phyloP scores from a whole-genome alignment of 1,139 yeast species.

The Schwanniomyces etchellsii region DNA sequence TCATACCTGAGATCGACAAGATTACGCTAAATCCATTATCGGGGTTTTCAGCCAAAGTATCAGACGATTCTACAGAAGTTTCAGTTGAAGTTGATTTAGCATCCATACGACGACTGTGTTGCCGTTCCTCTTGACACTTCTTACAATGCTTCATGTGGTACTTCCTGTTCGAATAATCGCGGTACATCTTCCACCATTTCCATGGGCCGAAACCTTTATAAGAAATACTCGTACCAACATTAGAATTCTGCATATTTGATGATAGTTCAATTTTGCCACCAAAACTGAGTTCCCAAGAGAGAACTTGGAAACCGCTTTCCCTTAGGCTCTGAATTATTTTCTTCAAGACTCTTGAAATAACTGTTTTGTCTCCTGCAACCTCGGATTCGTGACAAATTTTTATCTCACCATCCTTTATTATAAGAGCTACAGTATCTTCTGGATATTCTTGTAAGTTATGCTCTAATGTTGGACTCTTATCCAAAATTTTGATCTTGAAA shows the following conservation, averaged over 20 bases:
- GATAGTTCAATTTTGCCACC: conserved; percentile 12
- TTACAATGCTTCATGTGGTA: conserved; percentile 28
- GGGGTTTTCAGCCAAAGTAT: conserved; percentile 23
- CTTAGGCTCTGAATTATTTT: conserved; percentile 17
- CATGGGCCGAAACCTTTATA: conserved; percentile 11
- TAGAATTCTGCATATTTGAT: conserved; percentile 8
- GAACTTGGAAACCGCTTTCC: conserved; percentile 25
- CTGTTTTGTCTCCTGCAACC: conserved; percentile 2
- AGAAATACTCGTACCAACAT: conserved; percentile 11
- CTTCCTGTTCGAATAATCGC: conserved; percentile 8
- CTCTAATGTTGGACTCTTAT: conserved; percentile 9
- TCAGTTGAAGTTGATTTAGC: conserved; percentile 3
- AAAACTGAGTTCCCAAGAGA: conserved; percentile 26
- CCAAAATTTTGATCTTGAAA: conserved; percentile 7
- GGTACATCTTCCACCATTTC: conserved; percentile 8
- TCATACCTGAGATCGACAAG: conserved; percentile 58
- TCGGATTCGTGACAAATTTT: conserved; percentile 13
- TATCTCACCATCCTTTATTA: conserved; percentile 14
- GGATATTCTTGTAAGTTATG: conserved; percentile 13
- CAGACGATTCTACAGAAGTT: conserved; percentile 14
- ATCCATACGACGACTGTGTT: conserved; percentile 4
- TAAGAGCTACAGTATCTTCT: conserved; percentile 2
- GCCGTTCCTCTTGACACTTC: conserved; percentile 24
- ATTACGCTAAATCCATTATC: conserved; percentile 41
- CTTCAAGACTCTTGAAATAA: conserved; percentile 14